phyloP scores from a whole-genome alignment of 805 yeast genomes.

The Barnettozyma californica region DNA sequence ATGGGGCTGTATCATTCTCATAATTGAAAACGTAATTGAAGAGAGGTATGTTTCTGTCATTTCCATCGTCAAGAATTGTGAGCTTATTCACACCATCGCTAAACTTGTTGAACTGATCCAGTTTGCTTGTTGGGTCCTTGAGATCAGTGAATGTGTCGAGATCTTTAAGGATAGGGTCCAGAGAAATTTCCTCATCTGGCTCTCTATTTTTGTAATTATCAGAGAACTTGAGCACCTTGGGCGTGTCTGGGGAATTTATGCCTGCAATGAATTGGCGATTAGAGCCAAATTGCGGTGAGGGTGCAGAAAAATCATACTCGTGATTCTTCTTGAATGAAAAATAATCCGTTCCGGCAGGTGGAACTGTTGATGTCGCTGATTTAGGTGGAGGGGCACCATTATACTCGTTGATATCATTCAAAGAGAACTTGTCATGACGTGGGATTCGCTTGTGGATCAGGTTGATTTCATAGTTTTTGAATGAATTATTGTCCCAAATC shows the following conservation, averaged over 20 bases:
- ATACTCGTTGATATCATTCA: conserved; percentile 14
- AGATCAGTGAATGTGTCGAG: conserved; percentile 5
- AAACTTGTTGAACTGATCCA: conserved; percentile 1
- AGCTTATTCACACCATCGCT: conserved; percentile 8
- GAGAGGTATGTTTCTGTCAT: conserved; percentile 5
- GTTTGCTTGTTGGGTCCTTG: neutral
- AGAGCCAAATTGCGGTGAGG: neutral
- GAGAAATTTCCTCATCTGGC: conserved; percentile 8
- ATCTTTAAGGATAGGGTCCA: conserved; percentile 13
- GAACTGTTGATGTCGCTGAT: neutral
- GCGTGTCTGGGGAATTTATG: conserved; percentile 26
- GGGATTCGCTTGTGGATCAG: conserved; percentile 1
- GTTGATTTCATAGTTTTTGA: conserved; percentile 49
- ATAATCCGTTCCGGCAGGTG: conserved; percentile 1
- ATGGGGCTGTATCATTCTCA: neutral
- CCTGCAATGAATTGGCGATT: conserved; percentile 16
- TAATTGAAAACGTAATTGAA: conserved; percentile 2
- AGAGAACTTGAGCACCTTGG: conserved; percentile 17
- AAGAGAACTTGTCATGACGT: conserved; percentile 12
- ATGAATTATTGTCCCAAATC: conserved; percentile 74
- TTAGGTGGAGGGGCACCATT: neutral
- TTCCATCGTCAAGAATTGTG: conserved; percentile 5
- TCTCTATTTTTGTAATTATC: neutral
- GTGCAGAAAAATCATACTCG: neutral
- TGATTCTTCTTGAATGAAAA: conserved; percentile 6